These are phyloP conservation scores for Candida insectorum DNA, from an alignment of 805 yeast genomes.

Conservation along the genomic window DNA sequence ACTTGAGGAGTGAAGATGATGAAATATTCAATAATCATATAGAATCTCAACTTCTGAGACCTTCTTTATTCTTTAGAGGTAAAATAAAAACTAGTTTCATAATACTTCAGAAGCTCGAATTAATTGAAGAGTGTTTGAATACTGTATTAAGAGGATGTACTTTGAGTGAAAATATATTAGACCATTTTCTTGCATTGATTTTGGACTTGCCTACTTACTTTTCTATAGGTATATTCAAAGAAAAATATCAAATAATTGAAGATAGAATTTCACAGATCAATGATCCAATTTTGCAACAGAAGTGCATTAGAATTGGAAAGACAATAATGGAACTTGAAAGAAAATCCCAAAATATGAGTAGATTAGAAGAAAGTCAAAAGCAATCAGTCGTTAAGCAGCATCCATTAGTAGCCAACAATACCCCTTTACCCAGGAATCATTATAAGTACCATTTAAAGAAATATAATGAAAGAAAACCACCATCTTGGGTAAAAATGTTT, in stretches of 20 bases:
- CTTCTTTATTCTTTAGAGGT: constrained; percentile 12
- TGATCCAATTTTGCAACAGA: no score
- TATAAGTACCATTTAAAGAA: no score
- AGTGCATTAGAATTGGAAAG: no score
- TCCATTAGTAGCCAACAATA: no score
- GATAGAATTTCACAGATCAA: constrained; percentile 3
- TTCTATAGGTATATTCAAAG: constrained; percentile 7
- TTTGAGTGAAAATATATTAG: constrained; percentile 3
- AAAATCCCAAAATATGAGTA: no score
- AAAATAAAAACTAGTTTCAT: constrained; percentile 2
- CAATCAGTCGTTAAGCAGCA: no score
- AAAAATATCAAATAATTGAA: constrained; percentile 5
- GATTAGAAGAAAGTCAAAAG: no score
- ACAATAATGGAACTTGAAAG: no score
- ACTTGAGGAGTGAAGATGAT: constrained; percentile 6
- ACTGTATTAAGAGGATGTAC: constrained; percentile 6
- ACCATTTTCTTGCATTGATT: constrained; percentile 5
- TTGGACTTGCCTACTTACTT: constrained; percentile 7
- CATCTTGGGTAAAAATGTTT: no score
- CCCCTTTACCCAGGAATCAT: no score
- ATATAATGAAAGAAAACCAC: no score
- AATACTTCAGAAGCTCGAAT: constrained; percentile 5
- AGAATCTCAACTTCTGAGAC: not conserved
- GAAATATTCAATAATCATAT: not conserved
- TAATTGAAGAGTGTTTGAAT: constrained; percentile 1